A percentile compares a stretch with the other conserved stretches of the same genome.
phyloP scores from a whole-genome alignment of 2,329 filamentous ascomycete genomes.

The Dichotomopilus funicola region DNA sequence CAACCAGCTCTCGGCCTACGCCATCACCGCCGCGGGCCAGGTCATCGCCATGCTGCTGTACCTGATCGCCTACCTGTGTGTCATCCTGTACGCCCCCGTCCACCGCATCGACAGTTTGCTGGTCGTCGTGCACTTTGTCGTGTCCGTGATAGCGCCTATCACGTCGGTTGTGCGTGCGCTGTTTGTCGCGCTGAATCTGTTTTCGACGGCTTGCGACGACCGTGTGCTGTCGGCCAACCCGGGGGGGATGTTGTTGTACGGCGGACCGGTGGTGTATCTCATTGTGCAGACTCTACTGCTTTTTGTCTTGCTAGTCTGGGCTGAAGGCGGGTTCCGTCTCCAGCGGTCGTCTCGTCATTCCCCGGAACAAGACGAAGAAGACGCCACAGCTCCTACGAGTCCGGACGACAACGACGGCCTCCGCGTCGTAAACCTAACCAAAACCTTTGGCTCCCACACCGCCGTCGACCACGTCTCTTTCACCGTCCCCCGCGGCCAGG shows the following conservation, averaged over 20 bases:
- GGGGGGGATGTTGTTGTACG: conserved; percentile 65
- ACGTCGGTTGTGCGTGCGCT: conserved; percentile 68
- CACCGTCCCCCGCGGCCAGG: conserved; percentile 69
- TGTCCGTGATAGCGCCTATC: conserved; percentile 68
- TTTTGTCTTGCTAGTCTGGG: conserved; percentile 68
- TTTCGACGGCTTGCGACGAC: conserved; percentile 69
- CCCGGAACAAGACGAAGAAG: conserved; percentile 47
- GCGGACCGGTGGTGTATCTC: conserved; percentile 78
- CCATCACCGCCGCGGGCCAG: conserved; percentile 71
- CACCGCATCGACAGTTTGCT: conserved; percentile 62
- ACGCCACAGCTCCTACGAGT: conserved; percentile 60
- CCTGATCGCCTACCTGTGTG: conserved; percentile 62
- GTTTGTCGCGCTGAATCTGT: conserved; percentile 74
- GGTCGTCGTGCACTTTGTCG: conserved; percentile 65
- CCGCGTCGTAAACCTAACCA: conserved; percentile 72
- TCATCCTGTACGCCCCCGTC: conserved; percentile 68
- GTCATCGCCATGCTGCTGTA: conserved; percentile 66
- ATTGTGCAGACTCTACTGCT: conserved; percentile 65
- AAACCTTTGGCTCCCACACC: conserved; percentile 66
- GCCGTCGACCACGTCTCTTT: conserved; percentile 89
- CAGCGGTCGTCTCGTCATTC: no score
- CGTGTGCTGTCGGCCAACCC: conserved; percentile 60
- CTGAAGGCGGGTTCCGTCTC: conserved; percentile 62
- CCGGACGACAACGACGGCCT: conserved; percentile 54
- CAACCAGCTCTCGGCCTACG: conserved; percentile 78